Base-by-base conservation (phyloP, 257 asterid genomes). In the Lycium ferocissimum region DNA sequence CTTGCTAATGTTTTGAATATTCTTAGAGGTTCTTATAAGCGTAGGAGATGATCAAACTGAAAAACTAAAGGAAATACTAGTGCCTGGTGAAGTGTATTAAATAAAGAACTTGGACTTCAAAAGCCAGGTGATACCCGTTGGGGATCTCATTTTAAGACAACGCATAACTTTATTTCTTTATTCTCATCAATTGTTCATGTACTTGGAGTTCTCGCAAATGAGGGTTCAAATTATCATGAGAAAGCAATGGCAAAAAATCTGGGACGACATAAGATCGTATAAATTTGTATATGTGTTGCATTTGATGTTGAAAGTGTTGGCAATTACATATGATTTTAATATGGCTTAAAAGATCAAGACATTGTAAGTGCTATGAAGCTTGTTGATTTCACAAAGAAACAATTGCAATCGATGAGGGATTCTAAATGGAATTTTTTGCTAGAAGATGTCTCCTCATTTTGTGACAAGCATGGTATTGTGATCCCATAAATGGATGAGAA, bases 91-190 rank as follows among this genome's bases (percentile, higher is more conserved):
- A 7, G 76, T 37, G 3, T 15, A 69, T 38, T 6, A 7, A 40
- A 18, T 37, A 7, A 37, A 7, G 51, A 69, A 69, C 7, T 37
- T 69, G 51, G 18, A 37, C 76, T 69, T 69, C 76, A 69, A 69
- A 38, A 51, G 43, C 26, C 1, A 37, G 1, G 76, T 69, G 51
- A 15, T 69, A 38, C 9, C 22, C 7, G 9, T 15, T 15, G 15
- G 76, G 51, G 12, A 69, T 69, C 22, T 69, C 76, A 69, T 69
- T 69, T 67, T 69, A 69, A 38, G 22, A 69, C 76, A 37, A 3
- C 4, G 13, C 1, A 11, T 35, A 67, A 14, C 49, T 35, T 67
- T 14, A 1, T 67, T 67, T 63, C 71, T 63, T 63, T 63, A 11
- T 26, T 63, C 45, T 40, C 45, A 40, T 40, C 45, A 2, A 40